phyloP scores from a whole-genome alignment of 768 basidiomycete species.

The Collybiopsis confluens region DNA sequence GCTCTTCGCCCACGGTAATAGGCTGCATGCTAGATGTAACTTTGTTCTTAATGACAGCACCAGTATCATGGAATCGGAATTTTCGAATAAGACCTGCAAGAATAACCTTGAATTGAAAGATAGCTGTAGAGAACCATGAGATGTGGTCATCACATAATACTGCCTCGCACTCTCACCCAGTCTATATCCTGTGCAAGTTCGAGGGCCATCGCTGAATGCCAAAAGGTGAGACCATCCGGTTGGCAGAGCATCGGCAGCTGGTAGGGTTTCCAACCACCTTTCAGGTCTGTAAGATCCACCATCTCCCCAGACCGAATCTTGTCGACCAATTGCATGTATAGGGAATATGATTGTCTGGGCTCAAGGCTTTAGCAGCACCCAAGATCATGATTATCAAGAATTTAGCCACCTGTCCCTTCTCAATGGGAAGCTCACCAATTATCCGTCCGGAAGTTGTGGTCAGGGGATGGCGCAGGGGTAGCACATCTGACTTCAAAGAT shows the following conservation, averaged over 20 bases:
- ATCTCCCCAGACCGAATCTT: neutral
- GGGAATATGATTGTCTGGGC: neutral
- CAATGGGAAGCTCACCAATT: neutral
- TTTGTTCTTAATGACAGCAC: conserved; percentile 22
- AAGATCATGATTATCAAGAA: too few species aligned
- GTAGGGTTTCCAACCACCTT: neutral
- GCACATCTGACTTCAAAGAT: conserved; percentile 33
- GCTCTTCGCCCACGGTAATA: conserved; percentile 26
- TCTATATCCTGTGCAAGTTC: conserved; percentile 37
- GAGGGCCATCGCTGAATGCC: conserved; percentile 38
- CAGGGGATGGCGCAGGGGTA: conserved; percentile 34
- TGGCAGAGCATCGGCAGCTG: neutral
- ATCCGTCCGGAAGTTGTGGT: conserved; percentile 20
- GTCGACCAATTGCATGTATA: neutral
- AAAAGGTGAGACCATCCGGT: conserved; percentile 32
- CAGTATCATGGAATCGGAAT: conserved; percentile 33
- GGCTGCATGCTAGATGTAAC: conserved; percentile 33
- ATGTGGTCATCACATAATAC: neutral
- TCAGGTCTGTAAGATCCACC: neutral
- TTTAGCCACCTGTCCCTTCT: neutral
- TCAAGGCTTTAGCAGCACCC: too few species aligned
- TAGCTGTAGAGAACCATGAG: conserved; percentile 16
- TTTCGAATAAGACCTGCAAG: conserved; percentile 30
- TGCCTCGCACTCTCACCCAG: conserved; percentile 20
- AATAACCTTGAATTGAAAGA: conserved; percentile 37